A percentile compares a stretch with the other conserved stretches of the same genome.
Evolutionary conservation across 2,329 filamentous ascomycete species (phyloP).

Genomic region (Seiridium unicorne): DNA sequence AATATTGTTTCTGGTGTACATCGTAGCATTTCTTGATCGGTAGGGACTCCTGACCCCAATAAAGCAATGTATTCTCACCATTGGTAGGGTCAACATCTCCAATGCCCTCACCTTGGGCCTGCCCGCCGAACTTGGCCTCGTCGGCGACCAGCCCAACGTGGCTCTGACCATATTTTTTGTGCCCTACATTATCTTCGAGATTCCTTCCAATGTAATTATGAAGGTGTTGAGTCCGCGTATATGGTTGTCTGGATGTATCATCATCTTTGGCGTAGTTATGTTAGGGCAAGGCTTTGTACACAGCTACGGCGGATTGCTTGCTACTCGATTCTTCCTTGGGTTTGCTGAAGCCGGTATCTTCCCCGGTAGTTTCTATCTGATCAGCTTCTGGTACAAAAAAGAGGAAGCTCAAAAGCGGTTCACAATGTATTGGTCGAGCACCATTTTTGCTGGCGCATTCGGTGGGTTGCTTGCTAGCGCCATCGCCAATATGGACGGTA

Average conservation of each 20-base stretch:
- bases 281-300: slow-evolving; percentile 25
- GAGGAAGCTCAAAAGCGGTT: slow-evolving; percentile 26
- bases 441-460: slow-evolving; percentile 12
- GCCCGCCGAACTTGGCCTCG: slow-evolving; percentile 27
- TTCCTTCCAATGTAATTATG: slow-evolving; percentile 28
- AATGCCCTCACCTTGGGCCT: slow-evolving; percentile 30
- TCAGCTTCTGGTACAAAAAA: slow-evolving; percentile 31
- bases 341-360: slow-evolving; percentile 34
- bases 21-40: no score
- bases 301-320: slow-evolving; percentile 23
- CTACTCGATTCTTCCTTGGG: slow-evolving; percentile 28
- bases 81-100: slow-evolving; percentile 26
- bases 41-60: no score
- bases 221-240: slow-evolving; percentile 12
- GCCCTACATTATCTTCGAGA: slow-evolving; percentile 28
- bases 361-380: slow-evolving; percentile 30
- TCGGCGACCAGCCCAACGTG: slow-evolving; percentile 25
- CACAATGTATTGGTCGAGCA: slow-evolving; percentile 19
- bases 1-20: no score
- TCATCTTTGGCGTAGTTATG: slow-evolving; percentile 13
- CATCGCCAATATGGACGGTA: slow-evolving; percentile 47
- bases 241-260: not conserved
- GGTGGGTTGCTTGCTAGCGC: slow-evolving; percentile 28
- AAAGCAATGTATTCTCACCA: not conserved
- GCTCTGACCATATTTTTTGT: slow-evolving; percentile 24